A percentile compares a stretch with the other conserved stretches of the same genome.
Evolutionary conservation across 352 stramenopile species (phyloP).

Genomic region (Phytophthora meadii): DNA sequence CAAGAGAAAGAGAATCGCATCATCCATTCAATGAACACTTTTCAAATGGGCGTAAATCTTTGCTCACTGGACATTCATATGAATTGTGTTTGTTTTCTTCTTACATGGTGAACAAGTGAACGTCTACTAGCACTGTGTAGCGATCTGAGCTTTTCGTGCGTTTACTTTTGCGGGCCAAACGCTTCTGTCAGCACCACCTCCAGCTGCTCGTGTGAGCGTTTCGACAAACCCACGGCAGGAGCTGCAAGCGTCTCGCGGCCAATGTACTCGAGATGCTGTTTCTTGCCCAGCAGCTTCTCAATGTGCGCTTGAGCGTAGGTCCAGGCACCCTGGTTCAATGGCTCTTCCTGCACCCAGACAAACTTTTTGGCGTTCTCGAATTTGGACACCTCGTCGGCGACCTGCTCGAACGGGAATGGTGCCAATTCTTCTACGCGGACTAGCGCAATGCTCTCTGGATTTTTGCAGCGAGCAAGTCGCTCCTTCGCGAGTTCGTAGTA

Average conservation of each 20-base stretch:
- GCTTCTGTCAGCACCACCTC: slow-evolving; percentile 71
- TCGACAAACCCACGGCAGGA: slow-evolving; percentile 75
- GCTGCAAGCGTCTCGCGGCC: slow-evolving; percentile 76
- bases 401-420: slow-evolving; percentile 84
- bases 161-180: slow-evolving; percentile 50
- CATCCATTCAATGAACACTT: too few species aligned
- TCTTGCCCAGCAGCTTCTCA: slow-evolving; percentile 74
- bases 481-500: slow-evolving; percentile 88
- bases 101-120: slow-evolving; percentile 6
- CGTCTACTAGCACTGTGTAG: slow-evolving; percentile 6
- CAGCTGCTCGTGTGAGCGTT: slow-evolving; percentile 69
- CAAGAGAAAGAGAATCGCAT: too few species aligned
- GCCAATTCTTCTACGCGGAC: slow-evolving; percentile 83
- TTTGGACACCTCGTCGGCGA: slow-evolving; percentile 58
- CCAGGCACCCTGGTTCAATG: slow-evolving; percentile 84
- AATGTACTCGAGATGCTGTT: slow-evolving; percentile 70
- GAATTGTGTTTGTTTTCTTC: slow-evolving; percentile 1
- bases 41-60: background rate
- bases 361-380: slow-evolving; percentile 75
- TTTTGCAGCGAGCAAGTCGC: slow-evolving; percentile 51
- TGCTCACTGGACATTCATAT: background rate
- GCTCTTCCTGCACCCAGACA: slow-evolving; percentile 86
- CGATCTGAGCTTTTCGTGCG: background rate
- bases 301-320: slow-evolving; percentile 72
- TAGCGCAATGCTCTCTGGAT: slow-evolving; percentile 65